A percentile compares a stretch with the other conserved stretches of the same genome.
phyloP scores from a whole-genome alignment of 306 rosid species.

The Cucurbita argyrosperma region DNA sequence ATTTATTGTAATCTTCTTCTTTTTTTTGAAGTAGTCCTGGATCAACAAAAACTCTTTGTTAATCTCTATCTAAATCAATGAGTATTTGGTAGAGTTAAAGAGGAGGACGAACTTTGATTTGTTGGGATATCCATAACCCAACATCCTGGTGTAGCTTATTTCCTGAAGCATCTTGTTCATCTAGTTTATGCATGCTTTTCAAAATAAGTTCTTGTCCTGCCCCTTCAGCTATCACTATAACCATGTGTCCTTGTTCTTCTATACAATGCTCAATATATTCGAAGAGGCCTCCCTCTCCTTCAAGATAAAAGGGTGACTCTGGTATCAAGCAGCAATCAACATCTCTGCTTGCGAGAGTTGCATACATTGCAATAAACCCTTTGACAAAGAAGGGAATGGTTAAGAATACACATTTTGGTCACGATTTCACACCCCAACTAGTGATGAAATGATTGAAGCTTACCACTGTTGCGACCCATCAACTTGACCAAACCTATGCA shows the following conservation, averaged over 20 bases:
- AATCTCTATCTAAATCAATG: background rate
- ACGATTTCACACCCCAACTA: background rate
- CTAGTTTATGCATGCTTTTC: background rate
- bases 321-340: constrained; percentile 78
- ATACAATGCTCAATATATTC: constrained; percentile 44
- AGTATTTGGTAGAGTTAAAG: background rate
- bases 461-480: constrained; percentile 72
- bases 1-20: constrained; percentile 25
- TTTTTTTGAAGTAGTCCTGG: constrained; percentile 43
- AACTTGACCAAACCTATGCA: constrained; percentile 57
- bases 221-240: constrained; percentile 70
- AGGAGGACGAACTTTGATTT: constrained; percentile 32
- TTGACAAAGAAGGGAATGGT: background rate
- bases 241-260: constrained; percentile 61
- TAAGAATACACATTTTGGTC: background rate
- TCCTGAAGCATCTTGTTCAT: constrained; percentile 36
- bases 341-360: constrained; percentile 67
- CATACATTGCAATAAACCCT: constrained; percentile 66
- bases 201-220: constrained; percentile 49
- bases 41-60: background rate
- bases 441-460: constrained; percentile 5
- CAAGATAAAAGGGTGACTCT: constrained; percentile 58
- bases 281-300: constrained; percentile 51
- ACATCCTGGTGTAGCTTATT: constrained; percentile 39
- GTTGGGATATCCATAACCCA: constrained; percentile 58